A percentile compares a stretch with the other conserved stretches of the same genome.
These are phyloP conservation scores for Scutellaria barbata DNA, from an alignment of 257 asterid genomes.

Conservation along the genomic window DNA sequence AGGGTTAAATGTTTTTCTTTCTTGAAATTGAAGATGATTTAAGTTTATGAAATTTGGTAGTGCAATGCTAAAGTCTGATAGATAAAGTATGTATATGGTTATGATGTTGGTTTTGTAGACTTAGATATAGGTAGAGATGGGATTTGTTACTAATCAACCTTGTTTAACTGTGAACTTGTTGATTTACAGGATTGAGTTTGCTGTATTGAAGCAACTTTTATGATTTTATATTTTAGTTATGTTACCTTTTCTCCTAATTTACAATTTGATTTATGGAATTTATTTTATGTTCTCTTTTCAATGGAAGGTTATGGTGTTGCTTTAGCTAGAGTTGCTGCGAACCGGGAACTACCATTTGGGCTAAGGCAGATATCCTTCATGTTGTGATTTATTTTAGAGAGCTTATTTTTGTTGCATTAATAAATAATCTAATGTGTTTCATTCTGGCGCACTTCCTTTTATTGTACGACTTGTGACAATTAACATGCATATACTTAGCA, in stretches of 20 bases:
- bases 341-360: slow-evolving; percentile 69
- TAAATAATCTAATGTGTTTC: background rate
- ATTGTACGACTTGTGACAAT: slow-evolving; percentile 44
- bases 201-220: background rate
- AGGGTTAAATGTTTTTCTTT: background rate
- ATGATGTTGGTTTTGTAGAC: slow-evolving; percentile 9
- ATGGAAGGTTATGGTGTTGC: slow-evolving; percentile 83
- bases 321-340: slow-evolving; percentile 75
- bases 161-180: background rate
- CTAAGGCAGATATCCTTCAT: slow-evolving; percentile 92
- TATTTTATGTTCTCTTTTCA: background rate
- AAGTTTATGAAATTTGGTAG: slow-evolving; percentile 1
- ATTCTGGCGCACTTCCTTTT: slow-evolving; percentile 9
- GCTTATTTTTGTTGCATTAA: background rate
- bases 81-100: background rate
- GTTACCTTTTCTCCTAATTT: background rate
- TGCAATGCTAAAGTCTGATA: background rate
- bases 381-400: slow-evolving; percentile 25
- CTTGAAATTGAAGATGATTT: background rate
- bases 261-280: slow-evolving; percentile 5
- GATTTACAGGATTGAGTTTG: slow-evolving; percentile 8
- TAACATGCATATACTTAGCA: slow-evolving; percentile 80
- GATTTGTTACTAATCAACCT: background rate
- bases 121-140: background rate
- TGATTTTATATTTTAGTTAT: background rate